A percentile compares a stretch with the other conserved stretches of the same genome.
phyloP scores from a whole-genome alignment of 1,284 basidiomycete genomes.

The Leccinum subrobustum region DNA sequence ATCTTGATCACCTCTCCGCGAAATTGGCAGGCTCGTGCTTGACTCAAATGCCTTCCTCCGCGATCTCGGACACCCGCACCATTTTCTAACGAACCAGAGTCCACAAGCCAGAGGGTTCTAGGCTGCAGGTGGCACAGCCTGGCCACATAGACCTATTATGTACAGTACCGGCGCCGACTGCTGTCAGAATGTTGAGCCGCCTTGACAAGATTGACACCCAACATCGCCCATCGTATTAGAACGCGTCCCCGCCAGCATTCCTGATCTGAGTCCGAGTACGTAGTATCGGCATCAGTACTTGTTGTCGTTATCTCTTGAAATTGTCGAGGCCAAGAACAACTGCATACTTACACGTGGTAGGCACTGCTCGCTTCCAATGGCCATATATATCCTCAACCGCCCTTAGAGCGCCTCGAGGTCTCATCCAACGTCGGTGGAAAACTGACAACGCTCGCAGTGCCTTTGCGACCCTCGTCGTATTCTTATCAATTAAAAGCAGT shows the following conservation, averaged over 20 bases:
- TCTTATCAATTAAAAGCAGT: conserved; percentile 11
- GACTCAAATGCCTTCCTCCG: not conserved
- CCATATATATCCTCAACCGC: conserved; percentile 12
- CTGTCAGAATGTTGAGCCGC: no score
- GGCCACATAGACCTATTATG: no score
- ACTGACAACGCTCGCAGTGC: conserved; percentile 12
- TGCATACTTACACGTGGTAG: conserved; percentile 9
- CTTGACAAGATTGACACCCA: no score
- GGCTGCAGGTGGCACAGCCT: not conserved
- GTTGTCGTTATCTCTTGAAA: not conserved
- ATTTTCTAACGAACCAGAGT: not conserved
- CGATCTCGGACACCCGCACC: conserved; percentile 2
- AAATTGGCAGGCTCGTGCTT: not conserved
- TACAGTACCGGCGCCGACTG: no score
- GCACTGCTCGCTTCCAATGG: not conserved
- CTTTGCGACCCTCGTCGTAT: conserved; percentile 1
- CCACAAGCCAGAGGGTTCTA: not conserved
- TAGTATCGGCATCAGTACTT: no score
- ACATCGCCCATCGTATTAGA: not conserved
- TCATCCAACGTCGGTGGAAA: conserved; percentile 11
- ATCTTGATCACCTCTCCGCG: conserved; percentile 4
- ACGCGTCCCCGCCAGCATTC: not conserved
- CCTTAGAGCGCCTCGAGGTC: conserved; percentile 15
- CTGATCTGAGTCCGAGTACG: not conserved
- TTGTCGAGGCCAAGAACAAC: not conserved